Conservation (phyloP, 306 rosid genomes). For the Malus sieversii region DNA sequence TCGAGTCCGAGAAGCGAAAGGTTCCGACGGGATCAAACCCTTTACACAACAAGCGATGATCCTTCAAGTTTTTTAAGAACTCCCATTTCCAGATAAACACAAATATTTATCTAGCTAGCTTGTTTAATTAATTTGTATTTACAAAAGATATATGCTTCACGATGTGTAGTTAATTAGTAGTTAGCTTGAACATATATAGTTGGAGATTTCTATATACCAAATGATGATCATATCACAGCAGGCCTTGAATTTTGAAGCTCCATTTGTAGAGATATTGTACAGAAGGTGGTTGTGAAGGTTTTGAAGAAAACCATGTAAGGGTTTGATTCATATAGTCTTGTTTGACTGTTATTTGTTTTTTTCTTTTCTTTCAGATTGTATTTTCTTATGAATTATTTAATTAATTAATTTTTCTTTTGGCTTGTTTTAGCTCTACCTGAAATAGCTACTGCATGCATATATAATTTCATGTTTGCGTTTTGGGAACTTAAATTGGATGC, state of each 20-base stretch:
- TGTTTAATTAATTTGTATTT: not conserved
- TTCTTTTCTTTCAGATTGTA: not conserved
- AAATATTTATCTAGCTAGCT: not conserved
- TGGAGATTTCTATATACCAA: not conserved
- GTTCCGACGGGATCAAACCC: slow-evolving; percentile 97
- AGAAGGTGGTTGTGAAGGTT: slow-evolving; percentile 37
- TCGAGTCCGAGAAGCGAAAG: slow-evolving; percentile 53
- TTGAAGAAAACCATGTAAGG: slow-evolving; percentile 8
- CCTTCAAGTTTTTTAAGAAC: slow-evolving; percentile 14
- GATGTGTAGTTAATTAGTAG: not conserved
- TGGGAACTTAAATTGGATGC: slow-evolving; percentile 1
- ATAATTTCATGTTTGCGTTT: not conserved
- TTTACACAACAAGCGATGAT: slow-evolving; percentile 83
- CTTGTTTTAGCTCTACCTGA: not conserved
- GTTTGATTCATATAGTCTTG: slow-evolving; percentile 1
- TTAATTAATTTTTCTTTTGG: not conserved
- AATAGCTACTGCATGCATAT: not conserved
- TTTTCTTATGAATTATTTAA: not conserved
- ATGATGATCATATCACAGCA: not conserved
- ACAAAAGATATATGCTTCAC: not conserved
- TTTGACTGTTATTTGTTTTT: not conserved
- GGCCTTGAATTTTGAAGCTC: slow-evolving; percentile 25
- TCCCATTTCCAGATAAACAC: not conserved
- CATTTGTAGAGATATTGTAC: slow-evolving; percentile 43
- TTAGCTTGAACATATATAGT: not conserved